Base-by-base conservation (phyloP, 345 rosid genomes). In the Arabis hirsuta region DNA sequence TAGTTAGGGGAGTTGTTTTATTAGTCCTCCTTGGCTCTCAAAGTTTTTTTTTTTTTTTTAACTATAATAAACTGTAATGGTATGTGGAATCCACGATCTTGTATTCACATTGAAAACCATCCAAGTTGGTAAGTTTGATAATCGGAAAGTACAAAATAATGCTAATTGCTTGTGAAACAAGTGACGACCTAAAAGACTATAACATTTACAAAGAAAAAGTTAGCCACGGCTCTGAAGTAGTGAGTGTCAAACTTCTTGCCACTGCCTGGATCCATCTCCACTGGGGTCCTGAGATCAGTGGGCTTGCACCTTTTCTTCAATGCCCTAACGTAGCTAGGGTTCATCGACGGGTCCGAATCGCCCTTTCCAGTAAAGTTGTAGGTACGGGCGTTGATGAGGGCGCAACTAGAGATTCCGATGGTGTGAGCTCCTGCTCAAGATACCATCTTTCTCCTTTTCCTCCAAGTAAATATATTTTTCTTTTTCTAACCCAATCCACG, bases 231-330 rank as follows among this genome's bases (percentile, higher is more conserved):
- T 0, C 69, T 69, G 81, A 69, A 88, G 78, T 84, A 88, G 73
- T 71, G 73, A 13, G 71, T 51, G 48, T 88, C 88, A 34, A 88
- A 86, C 10, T 69, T 80, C 54, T 44, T 73, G 79, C 67, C 85
- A 77, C 87, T 88, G 12, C 87, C 89, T 1, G 91, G 95, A 52
- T 86, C 91, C 95, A 88, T 86, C 19, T 80, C 84, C 12, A 77
- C 58, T 5, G 70, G 1, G 2, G 82, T 69, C 4, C 5, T 82
- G 39, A 27, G 38, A 51, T 80, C 82, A 47, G 73, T 80, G 0
- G 84, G 85, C 63, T 77, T 82, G 55, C 90, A 86, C 71, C 71
- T 83, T 29, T 27, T 62, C 82, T 82, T 88, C 76, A 88, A 31
- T 11, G 36, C 3, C 29, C 74, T 76, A 1, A 83, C 71, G 56